Conservation (phyloP, 2,329 filamentous ascomycete genomes). For the Nannizziopsis barbatae region DNA sequence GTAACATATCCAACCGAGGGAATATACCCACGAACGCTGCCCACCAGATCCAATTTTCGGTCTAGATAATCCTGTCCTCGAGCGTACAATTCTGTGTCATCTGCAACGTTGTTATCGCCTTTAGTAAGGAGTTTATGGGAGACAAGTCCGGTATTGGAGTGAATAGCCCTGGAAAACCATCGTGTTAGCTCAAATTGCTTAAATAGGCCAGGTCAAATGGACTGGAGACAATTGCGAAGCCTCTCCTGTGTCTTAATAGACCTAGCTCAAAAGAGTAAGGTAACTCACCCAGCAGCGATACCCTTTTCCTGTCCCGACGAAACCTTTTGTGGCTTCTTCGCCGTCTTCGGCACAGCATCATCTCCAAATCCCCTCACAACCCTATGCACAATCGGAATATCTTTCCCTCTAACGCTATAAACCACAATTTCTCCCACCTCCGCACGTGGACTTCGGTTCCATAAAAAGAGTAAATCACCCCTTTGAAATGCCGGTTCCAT, state of each 20-base stretch:
- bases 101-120: constrained; percentile 88
- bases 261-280: neutral
- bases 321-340: constrained; percentile 20
- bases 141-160: constrained; percentile 14
- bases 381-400: constrained; percentile 94
- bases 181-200: neutral
- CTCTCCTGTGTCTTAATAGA: neutral
- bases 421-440: constrained; percentile 64
- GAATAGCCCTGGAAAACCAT: constrained; percentile 15
- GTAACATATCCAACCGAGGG: constrained; percentile 96
- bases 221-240: too few species aligned
- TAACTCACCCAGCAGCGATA: constrained; percentile 12
- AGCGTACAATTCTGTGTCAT: constrained; percentile 88
- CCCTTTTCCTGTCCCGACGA: constrained; percentile 7
- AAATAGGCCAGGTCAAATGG: neutral
- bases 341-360: constrained; percentile 27
- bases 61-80: constrained; percentile 75
- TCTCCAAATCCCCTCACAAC: constrained; percentile 60
- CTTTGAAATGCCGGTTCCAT: constrained; percentile 59
- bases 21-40: constrained; percentile 81
- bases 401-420: constrained; percentile 81
- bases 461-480: constrained; percentile 53
- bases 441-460: constrained; percentile 51
- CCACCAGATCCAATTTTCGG: constrained; percentile 74
- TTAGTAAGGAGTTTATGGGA: constrained; percentile 68